Evolutionary conservation across 1,284 basidiomycete genomes (phyloP), one percentile per base, ranked within the genome.

Genomic region (Amylostereum areolatum): DNA sequence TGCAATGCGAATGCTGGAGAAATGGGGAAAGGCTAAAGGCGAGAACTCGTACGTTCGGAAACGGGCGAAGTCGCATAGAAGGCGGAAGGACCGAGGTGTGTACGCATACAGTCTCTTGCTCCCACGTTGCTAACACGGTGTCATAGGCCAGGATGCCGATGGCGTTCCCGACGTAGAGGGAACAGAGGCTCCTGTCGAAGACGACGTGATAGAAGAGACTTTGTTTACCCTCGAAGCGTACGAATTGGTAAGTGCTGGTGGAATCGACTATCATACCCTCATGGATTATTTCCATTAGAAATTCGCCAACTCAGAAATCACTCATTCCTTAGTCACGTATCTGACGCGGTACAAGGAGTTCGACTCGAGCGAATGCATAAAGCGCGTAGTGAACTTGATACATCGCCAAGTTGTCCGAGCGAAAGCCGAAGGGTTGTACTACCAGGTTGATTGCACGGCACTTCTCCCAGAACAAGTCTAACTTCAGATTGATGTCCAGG

Each of bases 381-480:
- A 87, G 63, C 80, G 92, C 34, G 84, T 92, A 32, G 91, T 96
- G 24, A 81, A 79, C 53, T 69, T 97, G 52, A 77, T 97, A 59
- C 90, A 97, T 65, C 80, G 95, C 12, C 91, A 95, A 59, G 92
- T 85, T 32, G 81, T 97, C 54, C 86, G 81, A 59, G 83, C 86
- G 7, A 92, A 95, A 62, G 91, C 91, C 0, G 93, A 97, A 63
- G 92, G 86, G 0, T 69, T 97, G 10, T 97, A 92, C 69, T 97
- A 93, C 78, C 91, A 93, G 66, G 92, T 91, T 51, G 52, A 77
- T 64, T 31, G 34, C 45, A 41, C 29, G n/a, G n/a, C 3, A 37
- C 33, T n/a, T 40, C 32, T 43, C 36, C 28, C 12, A 5, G 40
- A 31, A 41, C 7, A 31, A 7, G 10, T 25, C 18, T 29, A 35